phyloP scores from a whole-genome alignment of 2,329 filamentous ascomycete genomes.

The Paecilomyces fulvus region DNA sequence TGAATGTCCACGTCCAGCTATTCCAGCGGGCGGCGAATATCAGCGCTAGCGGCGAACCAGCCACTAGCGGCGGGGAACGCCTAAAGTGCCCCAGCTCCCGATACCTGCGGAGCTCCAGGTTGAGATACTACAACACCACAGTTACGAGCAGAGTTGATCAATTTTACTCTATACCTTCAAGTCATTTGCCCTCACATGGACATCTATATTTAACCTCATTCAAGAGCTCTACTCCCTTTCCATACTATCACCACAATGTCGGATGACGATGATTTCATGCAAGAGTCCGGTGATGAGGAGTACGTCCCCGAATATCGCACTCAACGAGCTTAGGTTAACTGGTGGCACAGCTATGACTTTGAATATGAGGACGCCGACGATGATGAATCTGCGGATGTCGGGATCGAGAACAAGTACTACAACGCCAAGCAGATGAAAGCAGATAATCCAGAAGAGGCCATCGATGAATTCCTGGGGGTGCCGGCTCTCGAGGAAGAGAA shows the following conservation, averaged over 20 bases:
- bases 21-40: neutral
- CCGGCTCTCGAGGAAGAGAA: constrained; percentile 80
- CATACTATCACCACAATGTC: constrained; percentile 48
- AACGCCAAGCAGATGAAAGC: constrained; percentile 96
- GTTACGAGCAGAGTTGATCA: neutral
- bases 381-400: constrained; percentile 78
- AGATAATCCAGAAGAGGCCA: constrained; percentile 76
- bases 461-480: constrained; percentile 86
- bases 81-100: constrained; percentile 7
- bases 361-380: constrained; percentile 95
- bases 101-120: constrained; percentile 11
- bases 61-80: constrained; percentile 8
- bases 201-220: neutral
- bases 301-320: constrained; percentile 35
- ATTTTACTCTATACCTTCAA: neutral
- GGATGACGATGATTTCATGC: constrained; percentile 86
- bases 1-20: neutral
- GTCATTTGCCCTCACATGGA: neutral
- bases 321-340: constrained; percentile 15
- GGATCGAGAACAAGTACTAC: constrained; percentile 99
- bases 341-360: constrained; percentile 67
- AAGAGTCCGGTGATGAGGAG: constrained; percentile 82
- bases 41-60: neutral
- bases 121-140: neutral
- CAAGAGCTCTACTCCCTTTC: neutral